These are phyloP conservation scores for Adansonia madagascariensis DNA, from an alignment of 441 rosid species.

Conservation along the genomic window DNA sequence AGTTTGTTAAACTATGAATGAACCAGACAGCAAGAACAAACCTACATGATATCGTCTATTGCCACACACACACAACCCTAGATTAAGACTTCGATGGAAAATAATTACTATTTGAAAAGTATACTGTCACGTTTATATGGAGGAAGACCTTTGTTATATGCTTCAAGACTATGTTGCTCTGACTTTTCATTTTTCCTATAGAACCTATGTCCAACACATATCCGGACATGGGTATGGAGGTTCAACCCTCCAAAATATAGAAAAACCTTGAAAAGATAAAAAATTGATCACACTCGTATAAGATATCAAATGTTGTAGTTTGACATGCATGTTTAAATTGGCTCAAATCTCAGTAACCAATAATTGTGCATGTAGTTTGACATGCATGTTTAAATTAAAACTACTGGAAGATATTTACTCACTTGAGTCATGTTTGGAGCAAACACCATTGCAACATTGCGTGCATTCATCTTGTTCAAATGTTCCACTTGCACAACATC, in stretches of 20 bases:
- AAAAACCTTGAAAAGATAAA: not conserved
- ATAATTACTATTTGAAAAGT: not conserved
- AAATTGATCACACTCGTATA: not conserved
- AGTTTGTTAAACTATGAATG: constrained; percentile 19
- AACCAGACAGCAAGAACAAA: constrained; percentile 1
- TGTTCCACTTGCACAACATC: constrained; percentile 70
- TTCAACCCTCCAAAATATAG: not conserved
- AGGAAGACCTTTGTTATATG: not conserved
- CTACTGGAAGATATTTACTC: constrained; percentile 24
- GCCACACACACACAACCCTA: constrained; percentile 22
- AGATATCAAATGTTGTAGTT: not conserved
- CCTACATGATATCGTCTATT: not conserved
- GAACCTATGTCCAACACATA: not conserved
- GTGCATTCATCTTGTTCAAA: constrained; percentile 73
- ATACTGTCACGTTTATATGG: not conserved
- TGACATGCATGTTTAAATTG: not conserved
- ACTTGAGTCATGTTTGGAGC: constrained; percentile 88
- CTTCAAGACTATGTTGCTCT: constrained; percentile 45
- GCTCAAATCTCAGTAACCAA: not conserved
- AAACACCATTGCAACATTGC: constrained; percentile 70
- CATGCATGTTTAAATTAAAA: not conserved
- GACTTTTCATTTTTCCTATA: not conserved
- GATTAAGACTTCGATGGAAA: not conserved
- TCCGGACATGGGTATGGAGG: not conserved
- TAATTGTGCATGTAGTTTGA: not conserved